phyloP scores from a whole-genome alignment of 305 asterid genomes.

The Rubia tinctorum region DNA sequence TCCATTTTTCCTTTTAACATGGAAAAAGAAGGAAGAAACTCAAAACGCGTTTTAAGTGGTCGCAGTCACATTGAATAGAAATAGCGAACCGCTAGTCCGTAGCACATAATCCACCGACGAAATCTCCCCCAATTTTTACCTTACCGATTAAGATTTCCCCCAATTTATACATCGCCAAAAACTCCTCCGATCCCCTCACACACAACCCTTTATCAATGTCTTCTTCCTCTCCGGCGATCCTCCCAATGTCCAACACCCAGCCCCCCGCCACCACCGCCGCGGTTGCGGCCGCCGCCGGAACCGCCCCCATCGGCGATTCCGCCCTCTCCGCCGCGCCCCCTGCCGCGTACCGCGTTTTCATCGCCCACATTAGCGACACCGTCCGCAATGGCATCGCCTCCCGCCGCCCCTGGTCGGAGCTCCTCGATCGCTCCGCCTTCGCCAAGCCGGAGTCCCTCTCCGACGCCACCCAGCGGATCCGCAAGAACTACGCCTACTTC shows the following conservation, averaged over 20 bases:
- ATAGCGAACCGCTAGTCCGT: neutral
- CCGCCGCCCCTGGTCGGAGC: slow-evolving; percentile 91
- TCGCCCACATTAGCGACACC: slow-evolving; percentile 43
- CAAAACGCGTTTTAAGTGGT: neutral
- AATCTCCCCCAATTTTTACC: slow-evolving; percentile 3
- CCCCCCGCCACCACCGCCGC: slow-evolving; percentile 9
- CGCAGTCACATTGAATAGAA: neutral
- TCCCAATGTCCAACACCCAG: slow-evolving; percentile 52
- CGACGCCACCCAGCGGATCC: slow-evolving; percentile 65
- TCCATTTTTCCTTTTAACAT: no score
- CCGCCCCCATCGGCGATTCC: slow-evolving; percentile 21
- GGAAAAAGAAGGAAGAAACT: neutral
- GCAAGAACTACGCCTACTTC: slow-evolving; percentile 64
- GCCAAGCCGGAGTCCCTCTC: slow-evolving; percentile 74
- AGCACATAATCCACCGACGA: slow-evolving; percentile 11
- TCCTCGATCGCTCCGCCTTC: slow-evolving; percentile 72
- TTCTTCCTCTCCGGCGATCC: slow-evolving; percentile 55
- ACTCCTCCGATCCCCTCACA: neutral
- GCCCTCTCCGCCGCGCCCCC: slow-evolving; percentile 32
- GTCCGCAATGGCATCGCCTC: slow-evolving; percentile 58
- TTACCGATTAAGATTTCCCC: neutral
- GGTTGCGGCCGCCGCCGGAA: slow-evolving; percentile 16
- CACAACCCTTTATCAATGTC: slow-evolving; percentile 33
- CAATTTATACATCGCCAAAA: neutral
- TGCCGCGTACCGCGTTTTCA: slow-evolving; percentile 48